Evolutionary conservation across 345 rosid species (phyloP).

Genomic region (Linum trigynum): DNA sequence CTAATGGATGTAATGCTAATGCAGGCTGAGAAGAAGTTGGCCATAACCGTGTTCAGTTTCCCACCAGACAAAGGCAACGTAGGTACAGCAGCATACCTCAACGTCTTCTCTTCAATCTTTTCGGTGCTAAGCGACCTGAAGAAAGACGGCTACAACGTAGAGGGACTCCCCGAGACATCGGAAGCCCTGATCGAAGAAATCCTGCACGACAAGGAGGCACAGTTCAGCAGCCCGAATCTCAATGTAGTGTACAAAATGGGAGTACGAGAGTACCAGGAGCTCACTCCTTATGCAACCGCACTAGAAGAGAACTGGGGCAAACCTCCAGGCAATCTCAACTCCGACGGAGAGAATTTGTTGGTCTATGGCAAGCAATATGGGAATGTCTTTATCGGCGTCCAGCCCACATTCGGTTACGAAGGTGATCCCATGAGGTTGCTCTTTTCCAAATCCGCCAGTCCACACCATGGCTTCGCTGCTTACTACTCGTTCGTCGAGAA

Average conservation of each 20-base stretch:
- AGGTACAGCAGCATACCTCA: conserved; percentile 92
- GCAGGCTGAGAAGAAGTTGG: conserved; percentile 85
- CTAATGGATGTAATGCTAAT: not conserved
- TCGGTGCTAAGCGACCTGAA: conserved; percentile 75
- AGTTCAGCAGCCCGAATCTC: conserved; percentile 91
- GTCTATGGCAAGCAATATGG: conserved; percentile 90
- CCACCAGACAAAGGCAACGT: conserved; percentile 98
- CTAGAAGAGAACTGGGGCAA: conserved; percentile 99
- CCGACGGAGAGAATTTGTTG: conserved; percentile 89
- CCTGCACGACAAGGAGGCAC: conserved; percentile 95
- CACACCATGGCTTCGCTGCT: conserved; percentile 97
- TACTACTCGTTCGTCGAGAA: conserved; percentile 92
- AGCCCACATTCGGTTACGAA: conserved; percentile 98
- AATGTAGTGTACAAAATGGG: conserved; percentile 91
- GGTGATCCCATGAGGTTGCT: conserved; percentile 97
- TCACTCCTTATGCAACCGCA: conserved; percentile 75
- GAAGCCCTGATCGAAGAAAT: conserved; percentile 84
- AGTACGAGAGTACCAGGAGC: conserved; percentile 66
- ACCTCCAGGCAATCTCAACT: conserved; percentile 88
- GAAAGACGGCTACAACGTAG: conserved; percentile 80
- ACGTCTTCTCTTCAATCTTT: conserved; percentile 88
- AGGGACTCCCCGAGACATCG: conserved; percentile 84
- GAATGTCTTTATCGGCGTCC: conserved; percentile 91
- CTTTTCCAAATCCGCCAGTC: conserved; percentile 96
- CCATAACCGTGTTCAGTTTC: conserved; percentile 96